Evolutionary conservation across 2,329 filamentous ascomycete genomes (phyloP).

Genomic region (Zymoseptoria passerinii): DNA sequence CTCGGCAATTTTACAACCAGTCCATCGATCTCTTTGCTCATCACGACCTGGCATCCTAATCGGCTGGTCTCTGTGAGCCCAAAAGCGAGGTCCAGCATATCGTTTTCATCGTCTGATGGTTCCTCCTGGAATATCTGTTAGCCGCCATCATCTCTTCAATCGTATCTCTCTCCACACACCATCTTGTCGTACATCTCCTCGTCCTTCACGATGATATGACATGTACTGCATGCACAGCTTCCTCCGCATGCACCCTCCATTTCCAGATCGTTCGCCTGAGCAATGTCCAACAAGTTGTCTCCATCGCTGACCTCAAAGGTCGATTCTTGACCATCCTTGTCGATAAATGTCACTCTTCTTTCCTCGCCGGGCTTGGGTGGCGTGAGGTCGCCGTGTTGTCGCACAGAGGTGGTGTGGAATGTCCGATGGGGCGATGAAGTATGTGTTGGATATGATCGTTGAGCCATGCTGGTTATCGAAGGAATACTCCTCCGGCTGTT

Average conservation of each 20-base stretch:
- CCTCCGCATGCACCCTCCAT: conserved; percentile 98
- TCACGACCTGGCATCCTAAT: conserved; percentile 81
- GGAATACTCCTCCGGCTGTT: background rate
- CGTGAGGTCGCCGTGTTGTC: conserved; percentile 68
- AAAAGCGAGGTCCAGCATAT: conserved; percentile 87
- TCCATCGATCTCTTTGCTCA: conserved; percentile 85
- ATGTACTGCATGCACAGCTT: conserved; percentile 86
- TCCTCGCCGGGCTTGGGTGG: conserved; percentile 87
- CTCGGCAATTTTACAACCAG: conserved; percentile 74
- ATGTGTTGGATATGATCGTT: background rate
- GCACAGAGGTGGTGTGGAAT: conserved; percentile 58
- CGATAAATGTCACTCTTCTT: conserved; percentile 82
- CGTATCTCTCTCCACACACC: conserved; percentile 10
- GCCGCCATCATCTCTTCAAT: conserved; percentile 1
- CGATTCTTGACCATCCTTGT: conserved; percentile 73
- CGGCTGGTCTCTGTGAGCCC: conserved; percentile 78
- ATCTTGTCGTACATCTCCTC: conserved; percentile 48
- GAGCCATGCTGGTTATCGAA: background rate
- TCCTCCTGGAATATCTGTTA: conserved; percentile 25
- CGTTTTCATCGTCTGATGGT: conserved; percentile 52
- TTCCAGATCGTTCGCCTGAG: conserved; percentile 87
- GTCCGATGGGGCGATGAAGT: conserved; percentile 7
- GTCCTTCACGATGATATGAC: conserved; percentile 76
- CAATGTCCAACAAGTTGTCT: conserved; percentile 91
- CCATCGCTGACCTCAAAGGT: conserved; percentile 75